Conservation (phyloP, 2,329 filamentous ascomycete species). For the Scytalidium sp. region DNA sequence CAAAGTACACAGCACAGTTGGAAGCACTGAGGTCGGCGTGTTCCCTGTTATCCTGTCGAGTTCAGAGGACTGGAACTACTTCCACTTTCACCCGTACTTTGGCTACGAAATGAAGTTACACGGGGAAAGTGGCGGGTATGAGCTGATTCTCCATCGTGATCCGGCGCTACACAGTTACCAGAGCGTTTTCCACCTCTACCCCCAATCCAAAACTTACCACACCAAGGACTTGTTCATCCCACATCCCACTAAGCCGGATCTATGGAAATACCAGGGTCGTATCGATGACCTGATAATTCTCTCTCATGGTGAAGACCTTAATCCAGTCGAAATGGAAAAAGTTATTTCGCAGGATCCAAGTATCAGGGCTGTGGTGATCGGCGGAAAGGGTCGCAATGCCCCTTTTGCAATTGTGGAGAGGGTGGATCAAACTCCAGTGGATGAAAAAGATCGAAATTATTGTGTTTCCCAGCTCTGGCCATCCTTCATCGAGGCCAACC, state of each 20-base stretch:
- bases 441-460: not conserved
- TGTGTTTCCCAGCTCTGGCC: slow-evolving; percentile 25
- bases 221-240: slow-evolving; percentile 7
- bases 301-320: slow-evolving; percentile 2
- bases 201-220: not conserved
- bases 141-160: not conserved
- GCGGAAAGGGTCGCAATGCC: not conserved
- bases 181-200: slow-evolving; percentile 4
- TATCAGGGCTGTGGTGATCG: not conserved
- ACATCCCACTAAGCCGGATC: slow-evolving; percentile 6
- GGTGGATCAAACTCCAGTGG: not conserved
- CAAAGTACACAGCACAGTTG: not conserved
- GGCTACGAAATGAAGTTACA: slow-evolving; percentile 3
- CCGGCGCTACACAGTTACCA: not conserved
- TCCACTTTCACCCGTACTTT: slow-evolving; percentile 7
- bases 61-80: slow-evolving; percentile 8
- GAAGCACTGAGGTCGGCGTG: slow-evolving; percentile 6
- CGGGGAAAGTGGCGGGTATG: not conserved
- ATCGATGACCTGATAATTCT: slow-evolving; percentile 7
- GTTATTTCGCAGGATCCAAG: not conserved
- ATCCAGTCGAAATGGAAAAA: not conserved
- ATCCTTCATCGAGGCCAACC: slow-evolving; percentile 25
- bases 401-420: not conserved
- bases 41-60: slow-evolving; percentile 1
- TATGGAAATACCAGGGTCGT: slow-evolving; percentile 9